Conservation (phyloP, 2,329 filamentous ascomycete genomes). For the Coniella lustricola region DNA sequence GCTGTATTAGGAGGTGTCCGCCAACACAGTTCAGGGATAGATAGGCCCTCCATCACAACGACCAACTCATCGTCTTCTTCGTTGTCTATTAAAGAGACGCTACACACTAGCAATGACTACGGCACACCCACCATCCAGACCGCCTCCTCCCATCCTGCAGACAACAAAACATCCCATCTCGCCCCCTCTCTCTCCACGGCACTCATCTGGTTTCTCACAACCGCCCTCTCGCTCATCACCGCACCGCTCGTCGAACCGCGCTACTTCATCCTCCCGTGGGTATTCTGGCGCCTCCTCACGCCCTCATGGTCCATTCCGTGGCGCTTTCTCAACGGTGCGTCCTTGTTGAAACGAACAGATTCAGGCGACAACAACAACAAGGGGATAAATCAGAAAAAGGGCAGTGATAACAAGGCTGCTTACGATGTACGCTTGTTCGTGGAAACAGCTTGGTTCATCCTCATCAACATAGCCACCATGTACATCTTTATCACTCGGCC, state of each 20-base stretch:
- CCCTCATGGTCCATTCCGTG: constrained; percentile 39
- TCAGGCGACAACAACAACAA: no score
- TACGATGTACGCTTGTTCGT: constrained; percentile 42
- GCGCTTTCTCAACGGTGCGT: background rate
- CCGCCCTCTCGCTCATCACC: constrained; percentile 71
- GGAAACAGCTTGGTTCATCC: constrained; percentile 64
- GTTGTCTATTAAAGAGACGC: no score
- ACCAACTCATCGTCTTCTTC: no score
- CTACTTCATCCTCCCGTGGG: constrained; percentile 93
- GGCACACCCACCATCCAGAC: background rate
- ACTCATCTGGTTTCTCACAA: constrained; percentile 58
- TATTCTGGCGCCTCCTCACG: constrained; percentile 81
- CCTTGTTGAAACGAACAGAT: background rate
- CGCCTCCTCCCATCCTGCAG: constrained; percentile 13
- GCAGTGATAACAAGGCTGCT: constrained; percentile 8
- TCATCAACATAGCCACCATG: constrained; percentile 59
- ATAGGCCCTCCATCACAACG: background rate
- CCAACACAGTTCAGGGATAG: constrained; percentile 3
- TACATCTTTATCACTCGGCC: constrained; percentile 64
- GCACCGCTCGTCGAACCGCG: constrained; percentile 90
- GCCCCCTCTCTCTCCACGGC: constrained; percentile 42
- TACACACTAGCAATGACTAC: background rate
- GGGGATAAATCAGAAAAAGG: no score
- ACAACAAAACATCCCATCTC: constrained; percentile 22
- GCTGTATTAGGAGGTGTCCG: constrained; percentile 47